Base-by-base conservation (phyloP, 2,329 filamentous ascomycete genomes). In the Massarina eburnea region DNA sequence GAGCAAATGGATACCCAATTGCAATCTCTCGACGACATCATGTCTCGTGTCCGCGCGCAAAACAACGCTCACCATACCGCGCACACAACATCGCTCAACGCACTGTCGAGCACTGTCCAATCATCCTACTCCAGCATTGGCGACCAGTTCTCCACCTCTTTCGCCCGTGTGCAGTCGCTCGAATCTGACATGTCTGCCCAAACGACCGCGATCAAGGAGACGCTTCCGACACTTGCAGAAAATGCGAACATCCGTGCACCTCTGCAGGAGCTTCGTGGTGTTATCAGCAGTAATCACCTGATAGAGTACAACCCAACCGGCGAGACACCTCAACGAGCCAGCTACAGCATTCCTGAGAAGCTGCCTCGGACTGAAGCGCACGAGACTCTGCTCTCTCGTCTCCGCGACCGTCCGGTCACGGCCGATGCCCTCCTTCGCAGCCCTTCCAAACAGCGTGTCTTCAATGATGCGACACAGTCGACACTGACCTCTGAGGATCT, bases 1-100 rank as follows among this genome's bases (percentile, higher is more conserved):
- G 80, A 82, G 45, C 89, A 95, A 56, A 86, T 99, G 64, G 86
- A 88, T 49, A 80, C 79, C n/a, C 90, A 97, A 70, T 91, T 99
- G 81, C 82, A 85, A 45, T 88, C 89, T 1, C 80, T 99, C 7
- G 92, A 97, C 61, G 89, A 92, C 55, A 96, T 96, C 59, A 90
- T 97, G 30, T 80, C 85, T 24, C 84, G 88, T 24, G 91, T 95
- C 39, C 83, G 86, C 49, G 82, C 81, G 1, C 87, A 95, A 61
- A 97, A 96, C 66, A 82, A 86, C 22, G 76, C 78, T 15, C 90
- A 95, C 63, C 86, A 94, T 66, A 78, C 83, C 20, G 79, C 80
- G 20, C 88, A 95, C 53, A 71, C 78, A 1, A 68, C 76, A n/a
- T 87, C 84, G 1, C 74, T 96, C n/a, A 72, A 80, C 26, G 72